Evolutionary conservation across 1,139 yeast species (phyloP).

Genomic region (Kazachstania sp.): DNA sequence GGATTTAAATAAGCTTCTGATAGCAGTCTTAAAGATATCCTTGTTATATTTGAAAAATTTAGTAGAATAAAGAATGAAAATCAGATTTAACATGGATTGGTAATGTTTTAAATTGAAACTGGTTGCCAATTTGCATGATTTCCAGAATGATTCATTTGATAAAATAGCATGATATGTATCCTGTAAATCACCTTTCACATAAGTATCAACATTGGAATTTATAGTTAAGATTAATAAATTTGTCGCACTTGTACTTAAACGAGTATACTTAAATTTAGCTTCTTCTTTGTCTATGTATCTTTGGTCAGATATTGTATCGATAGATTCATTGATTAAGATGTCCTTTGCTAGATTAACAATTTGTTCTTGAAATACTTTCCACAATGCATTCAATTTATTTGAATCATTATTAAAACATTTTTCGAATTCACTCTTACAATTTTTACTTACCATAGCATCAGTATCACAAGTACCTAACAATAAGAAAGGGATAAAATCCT

Average conservation of each 20-base stretch:
- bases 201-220: constrained; percentile 17
- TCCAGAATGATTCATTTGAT: constrained; percentile 24
- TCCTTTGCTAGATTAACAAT: constrained; percentile 49
- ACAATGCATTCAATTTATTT: constrained; percentile 51
- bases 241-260: constrained; percentile 49
- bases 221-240: constrained; percentile 42
- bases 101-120: constrained; percentile 40
- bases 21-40: constrained; percentile 37
- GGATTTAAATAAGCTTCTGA: constrained; percentile 46
- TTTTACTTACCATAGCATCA: constrained; percentile 51
- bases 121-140: constrained; percentile 34
- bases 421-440: constrained; percentile 42
- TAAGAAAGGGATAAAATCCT: constrained; percentile 66
- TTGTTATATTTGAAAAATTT: constrained; percentile 25
- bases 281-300: constrained; percentile 64
- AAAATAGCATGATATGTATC: constrained; percentile 14
- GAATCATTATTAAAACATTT: constrained; percentile 49
- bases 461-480: constrained; percentile 60
- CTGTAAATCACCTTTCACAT: constrained; percentile 8
- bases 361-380: constrained; percentile 50
- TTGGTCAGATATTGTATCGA: constrained; percentile 63
- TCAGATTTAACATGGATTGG: constrained; percentile 37
- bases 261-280: constrained; percentile 53
- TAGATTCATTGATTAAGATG: constrained; percentile 47
- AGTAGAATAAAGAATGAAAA: constrained; percentile 24